phyloP scores from a whole-genome alignment of 140 eudicot genomes.

The Oenanthe javanica region DNA sequence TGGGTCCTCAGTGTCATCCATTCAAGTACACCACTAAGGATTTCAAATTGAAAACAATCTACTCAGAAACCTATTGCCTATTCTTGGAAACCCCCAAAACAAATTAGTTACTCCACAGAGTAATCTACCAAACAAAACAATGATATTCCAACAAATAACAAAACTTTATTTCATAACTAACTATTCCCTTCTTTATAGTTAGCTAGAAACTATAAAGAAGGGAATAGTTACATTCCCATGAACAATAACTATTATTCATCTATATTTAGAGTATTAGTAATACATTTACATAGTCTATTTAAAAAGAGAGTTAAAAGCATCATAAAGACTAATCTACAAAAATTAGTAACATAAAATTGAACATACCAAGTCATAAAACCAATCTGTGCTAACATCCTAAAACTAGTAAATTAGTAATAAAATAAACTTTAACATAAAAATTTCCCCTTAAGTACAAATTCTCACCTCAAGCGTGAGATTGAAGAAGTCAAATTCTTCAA shows the following conservation, averaged over 20 bases:
- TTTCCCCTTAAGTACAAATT: not conserved
- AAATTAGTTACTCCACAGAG: not conserved
- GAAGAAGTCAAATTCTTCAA: slow-evolving; percentile 14
- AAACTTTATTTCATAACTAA: slow-evolving; percentile 9
- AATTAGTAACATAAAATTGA: not conserved
- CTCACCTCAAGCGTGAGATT: slow-evolving; percentile 13
- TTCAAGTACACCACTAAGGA: slow-evolving; percentile 18
- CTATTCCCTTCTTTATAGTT: slow-evolving; percentile 4
- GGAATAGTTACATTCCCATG: not conserved
- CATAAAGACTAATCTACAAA: not conserved
- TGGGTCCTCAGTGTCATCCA: slow-evolving; percentile 47
- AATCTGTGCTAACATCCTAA: not conserved
- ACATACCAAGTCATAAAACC: not conserved
- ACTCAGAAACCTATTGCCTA: slow-evolving; percentile 13
- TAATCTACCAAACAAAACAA: not conserved
- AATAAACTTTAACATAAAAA: not conserved
- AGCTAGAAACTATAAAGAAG: too few species aligned
- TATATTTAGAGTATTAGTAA: not conserved
- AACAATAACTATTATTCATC: not conserved
- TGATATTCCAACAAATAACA: not conserved
- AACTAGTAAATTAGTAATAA: not conserved
- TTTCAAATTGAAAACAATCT: slow-evolving; percentile 11
- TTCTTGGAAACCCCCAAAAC: not conserved
- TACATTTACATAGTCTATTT: not conserved
- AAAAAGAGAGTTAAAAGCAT: not conserved